Evolutionary conservation across 1,284 basidiomycete species (phyloP), one percentile per base, ranked within the genome.

Genomic region (Xerocomus nothofagi): DNA sequence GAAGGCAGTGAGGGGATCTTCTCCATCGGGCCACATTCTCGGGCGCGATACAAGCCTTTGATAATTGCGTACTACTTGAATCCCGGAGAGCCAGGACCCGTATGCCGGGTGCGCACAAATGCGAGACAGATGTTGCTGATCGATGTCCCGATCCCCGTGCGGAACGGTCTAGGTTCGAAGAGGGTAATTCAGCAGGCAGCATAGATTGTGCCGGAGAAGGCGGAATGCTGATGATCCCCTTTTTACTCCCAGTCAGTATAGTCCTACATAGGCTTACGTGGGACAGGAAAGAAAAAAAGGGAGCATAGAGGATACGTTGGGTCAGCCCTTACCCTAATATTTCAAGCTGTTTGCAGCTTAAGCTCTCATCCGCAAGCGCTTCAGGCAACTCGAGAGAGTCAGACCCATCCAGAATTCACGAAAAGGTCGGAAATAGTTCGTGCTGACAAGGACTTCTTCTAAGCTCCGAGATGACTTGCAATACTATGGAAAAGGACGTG

Each of bases 1-100:
- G 53, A 21, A 66, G 45, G 8, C 54, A 56, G 15, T 31, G 12
- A 58, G 65, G 8, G 58, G 56, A n/a, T 53, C 41, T 18, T 53
- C 38, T n/a, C 3, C 33, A 33, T 23, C 33, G 34, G 18, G 36
- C 24, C 10, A 41, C 21, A 20, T 46, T 55, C 39, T 47, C 55
- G 4, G 55, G 32, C 2, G 37, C 40, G 5, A 38, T 14, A 6
- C 31, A 24, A 17, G 42, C 45, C 27, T 47, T 18, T 12, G 2
- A 47, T 12, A 3, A 24, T 21, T 17, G 36, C 10, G 26, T n/a
- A 26, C 11, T n/a, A 33, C 18, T 49, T 31, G 15, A 17, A 34
- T 39, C 38, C 43, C n/a, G 32, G 20, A 11, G 39, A 15, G 27
- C 34, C 17, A 39, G 56, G 54, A 20, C 48, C 42, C 17, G 23